phyloP scores from a whole-genome alignment of 176 grass and related monocot genomes.

The Tillandsia fasciculata region DNA sequence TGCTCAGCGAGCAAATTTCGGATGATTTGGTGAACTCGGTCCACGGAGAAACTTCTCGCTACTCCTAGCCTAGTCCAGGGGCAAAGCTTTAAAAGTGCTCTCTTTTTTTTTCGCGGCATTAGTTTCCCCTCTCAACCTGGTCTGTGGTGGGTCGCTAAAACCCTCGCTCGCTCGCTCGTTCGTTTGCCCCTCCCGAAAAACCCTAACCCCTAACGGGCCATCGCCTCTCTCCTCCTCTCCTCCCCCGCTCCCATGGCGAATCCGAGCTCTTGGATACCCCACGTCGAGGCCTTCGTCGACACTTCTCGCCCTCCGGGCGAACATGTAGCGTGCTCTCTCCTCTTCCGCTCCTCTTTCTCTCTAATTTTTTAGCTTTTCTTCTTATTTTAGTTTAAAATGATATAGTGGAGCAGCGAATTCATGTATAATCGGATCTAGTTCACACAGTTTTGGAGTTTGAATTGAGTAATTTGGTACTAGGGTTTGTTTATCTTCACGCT shows the following conservation, averaged over 20 bases:
- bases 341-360: slow-evolving; percentile 1
- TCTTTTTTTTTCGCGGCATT: not conserved
- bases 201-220: not conserved
- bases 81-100: not conserved
- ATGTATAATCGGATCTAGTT: not conserved
- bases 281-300: slow-evolving; percentile 60
- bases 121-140: not conserved
- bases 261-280: slow-evolving; percentile 42
- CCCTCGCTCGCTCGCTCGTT: not conserved
- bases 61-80: too few species aligned
- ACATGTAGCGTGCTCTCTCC: slow-evolving; percentile 28
- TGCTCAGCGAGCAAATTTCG: too few species aligned
- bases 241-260: slow-evolving; percentile 33
- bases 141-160: slow-evolving; percentile 10
- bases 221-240: not conserved
- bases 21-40: too few species aligned
- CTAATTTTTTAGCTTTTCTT: not conserved
- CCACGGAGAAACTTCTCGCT: too few species aligned
- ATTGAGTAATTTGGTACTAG: not conserved
- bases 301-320: slow-evolving; percentile 31
- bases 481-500: not conserved
- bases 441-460: not conserved
- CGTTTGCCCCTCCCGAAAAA: slow-evolving; percentile 17
- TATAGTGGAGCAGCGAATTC: too few species aligned
- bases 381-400: not conserved